Evolutionary conservation across 768 basidiomycete genomes (phyloP).

Genomic region (Scleroderma citrinum): DNA sequence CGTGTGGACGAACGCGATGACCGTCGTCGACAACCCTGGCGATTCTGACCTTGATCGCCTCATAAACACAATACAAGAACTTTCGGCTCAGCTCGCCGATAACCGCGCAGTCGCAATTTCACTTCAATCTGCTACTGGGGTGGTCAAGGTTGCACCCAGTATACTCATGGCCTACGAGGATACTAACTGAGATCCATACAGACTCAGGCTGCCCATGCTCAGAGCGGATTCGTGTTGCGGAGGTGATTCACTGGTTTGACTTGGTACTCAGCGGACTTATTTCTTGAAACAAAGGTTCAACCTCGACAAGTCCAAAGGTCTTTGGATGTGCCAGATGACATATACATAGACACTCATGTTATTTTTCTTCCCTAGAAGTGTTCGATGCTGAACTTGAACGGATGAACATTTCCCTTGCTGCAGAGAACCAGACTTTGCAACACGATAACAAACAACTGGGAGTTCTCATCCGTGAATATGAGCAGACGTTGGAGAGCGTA

Average conservation of each 20-base stretch:
- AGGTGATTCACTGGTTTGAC: constrained; percentile 40
- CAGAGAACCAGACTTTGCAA: constrained; percentile 80
- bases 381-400: constrained; percentile 87
- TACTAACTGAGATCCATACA: constrained; percentile 25
- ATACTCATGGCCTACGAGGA: background rate
- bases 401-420: constrained; percentile 72
- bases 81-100: constrained; percentile 76
- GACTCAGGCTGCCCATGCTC: constrained; percentile 84
- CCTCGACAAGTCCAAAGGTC: constrained; percentile 81
- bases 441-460: constrained; percentile 97
- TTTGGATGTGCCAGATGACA: background rate
- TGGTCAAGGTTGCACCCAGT: constrained; percentile 63
- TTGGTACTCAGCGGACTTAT: background rate
- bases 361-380: constrained; percentile 50
- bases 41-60: constrained; percentile 61
- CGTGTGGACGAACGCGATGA: constrained; percentile 35
- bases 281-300: constrained; percentile 57
- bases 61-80: constrained; percentile 65
- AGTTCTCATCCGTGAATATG: constrained; percentile 89
- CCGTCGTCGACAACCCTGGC: constrained; percentile 44
- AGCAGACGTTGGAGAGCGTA: constrained; percentile 89
- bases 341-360: background rate
- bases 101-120: constrained; percentile 69
- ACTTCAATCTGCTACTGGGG: constrained; percentile 66
- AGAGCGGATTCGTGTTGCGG: constrained; percentile 88